Conservation (phyloP, 371 early-diverging fungal species). For the Lichtheimia ornata region DNA sequence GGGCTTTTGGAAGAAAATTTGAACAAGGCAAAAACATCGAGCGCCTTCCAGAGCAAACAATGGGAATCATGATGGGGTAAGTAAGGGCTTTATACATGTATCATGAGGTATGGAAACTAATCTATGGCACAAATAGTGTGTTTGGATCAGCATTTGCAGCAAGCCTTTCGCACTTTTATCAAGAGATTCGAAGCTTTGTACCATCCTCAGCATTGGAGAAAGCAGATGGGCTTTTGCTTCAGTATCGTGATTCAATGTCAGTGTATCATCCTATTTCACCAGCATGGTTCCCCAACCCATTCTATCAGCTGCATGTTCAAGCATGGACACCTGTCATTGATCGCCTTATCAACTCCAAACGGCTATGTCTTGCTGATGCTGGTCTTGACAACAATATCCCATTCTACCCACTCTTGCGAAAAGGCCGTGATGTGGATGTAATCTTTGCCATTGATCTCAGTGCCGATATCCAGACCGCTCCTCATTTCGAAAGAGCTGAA, state of each 20-base stretch:
- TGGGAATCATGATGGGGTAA: constrained; percentile 63
- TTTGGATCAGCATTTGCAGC: constrained; percentile 73
- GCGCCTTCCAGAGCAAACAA: constrained; percentile 60
- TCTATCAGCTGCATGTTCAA: constrained; percentile 36
- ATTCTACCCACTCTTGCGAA: constrained; percentile 66
- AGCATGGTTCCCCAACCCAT: constrained; percentile 59
- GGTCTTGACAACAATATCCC: constrained; percentile 81
- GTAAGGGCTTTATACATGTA: not conserved
- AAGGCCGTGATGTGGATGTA: constrained; percentile 68
- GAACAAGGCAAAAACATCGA: constrained; percentile 57
- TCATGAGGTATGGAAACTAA: no score
- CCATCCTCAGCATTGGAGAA: constrained; percentile 31
- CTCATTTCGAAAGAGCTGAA: constrained; percentile 70
- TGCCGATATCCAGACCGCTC: constrained; percentile 67
- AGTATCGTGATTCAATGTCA: constrained; percentile 47
- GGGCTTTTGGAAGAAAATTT: constrained; percentile 76
- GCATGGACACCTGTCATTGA: constrained; percentile 15
- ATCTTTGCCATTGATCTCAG: constrained; percentile 71
- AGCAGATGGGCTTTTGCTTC: constrained; percentile 40
- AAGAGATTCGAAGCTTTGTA: constrained; percentile 53
- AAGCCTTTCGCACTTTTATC: constrained; percentile 63
- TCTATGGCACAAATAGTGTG: constrained; percentile 1
- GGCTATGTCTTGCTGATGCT: constrained; percentile 70
- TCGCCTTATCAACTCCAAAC: constrained; percentile 24
- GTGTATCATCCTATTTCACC: constrained; percentile 57